Evolutionary conservation across 176 grass and related monocot genomes (phyloP).

Genomic region (Themeda triandra): DNA sequence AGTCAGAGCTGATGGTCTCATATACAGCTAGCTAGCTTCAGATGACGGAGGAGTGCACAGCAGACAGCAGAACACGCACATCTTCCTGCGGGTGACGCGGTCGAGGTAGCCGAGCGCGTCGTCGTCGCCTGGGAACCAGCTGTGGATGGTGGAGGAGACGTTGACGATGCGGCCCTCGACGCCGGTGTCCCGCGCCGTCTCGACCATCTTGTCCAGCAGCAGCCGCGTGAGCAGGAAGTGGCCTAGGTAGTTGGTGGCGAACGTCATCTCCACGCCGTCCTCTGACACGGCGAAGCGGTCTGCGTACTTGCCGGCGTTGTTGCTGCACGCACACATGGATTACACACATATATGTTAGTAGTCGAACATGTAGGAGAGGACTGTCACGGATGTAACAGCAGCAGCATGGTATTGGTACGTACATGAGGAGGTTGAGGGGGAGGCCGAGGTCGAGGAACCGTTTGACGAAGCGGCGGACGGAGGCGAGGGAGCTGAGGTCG

Average conservation of each 20-base stretch:
- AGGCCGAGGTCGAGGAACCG: slow-evolving; percentile 68
- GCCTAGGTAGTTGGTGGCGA: slow-evolving; percentile 91
- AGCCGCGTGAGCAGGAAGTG: slow-evolving; percentile 86
- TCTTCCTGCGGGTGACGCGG: slow-evolving; percentile 68
- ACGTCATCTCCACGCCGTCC: slow-evolving; percentile 95
- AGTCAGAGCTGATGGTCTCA: not conserved
- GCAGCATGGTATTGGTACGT: no score
- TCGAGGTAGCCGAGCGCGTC: slow-evolving; percentile 72
- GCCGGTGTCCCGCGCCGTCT: slow-evolving; percentile 66
- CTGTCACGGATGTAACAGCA: no score
- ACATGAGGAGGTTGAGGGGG: slow-evolving; percentile 94
- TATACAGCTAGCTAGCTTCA: no score
- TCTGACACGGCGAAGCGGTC: slow-evolving; percentile 63
- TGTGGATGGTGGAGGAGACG: slow-evolving; percentile 83
- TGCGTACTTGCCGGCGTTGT: slow-evolving; percentile 95
- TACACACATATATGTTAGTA: not conserved
- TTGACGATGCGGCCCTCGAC: slow-evolving; percentile 85
- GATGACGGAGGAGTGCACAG: no score
- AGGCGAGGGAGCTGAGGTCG: slow-evolving; percentile 87
- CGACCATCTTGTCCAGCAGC: slow-evolving; percentile 70
- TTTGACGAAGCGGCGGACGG: slow-evolving; percentile 72
- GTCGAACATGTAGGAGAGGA: no score
- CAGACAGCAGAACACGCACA: slow-evolving; percentile 17
- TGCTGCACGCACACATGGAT: slow-evolving; percentile 34
- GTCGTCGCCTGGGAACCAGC: slow-evolving; percentile 85